Conservation (phyloP, 1,139 yeast species). For the Lodderomyces orthopsilosis region DNA sequence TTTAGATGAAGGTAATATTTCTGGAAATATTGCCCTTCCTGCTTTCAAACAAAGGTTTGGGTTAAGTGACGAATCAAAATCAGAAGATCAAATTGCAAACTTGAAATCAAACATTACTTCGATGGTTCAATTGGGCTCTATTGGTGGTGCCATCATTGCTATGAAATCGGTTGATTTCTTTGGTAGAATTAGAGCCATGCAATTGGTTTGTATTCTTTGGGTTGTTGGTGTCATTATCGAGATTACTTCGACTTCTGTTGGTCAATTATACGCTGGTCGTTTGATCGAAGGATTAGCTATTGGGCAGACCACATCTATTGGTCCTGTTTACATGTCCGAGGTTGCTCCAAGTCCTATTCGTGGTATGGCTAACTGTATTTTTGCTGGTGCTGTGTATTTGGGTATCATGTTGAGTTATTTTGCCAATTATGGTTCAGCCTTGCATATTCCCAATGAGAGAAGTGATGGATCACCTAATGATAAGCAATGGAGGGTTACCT, state of each 20-base stretch:
- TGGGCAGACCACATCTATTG: constrained; percentile 58
- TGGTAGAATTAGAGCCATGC: constrained; percentile 55
- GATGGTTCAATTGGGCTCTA: constrained; percentile 62
- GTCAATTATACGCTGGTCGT: constrained; percentile 55
- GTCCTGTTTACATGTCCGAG: constrained; percentile 50
- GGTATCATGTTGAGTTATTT: constrained; percentile 55
- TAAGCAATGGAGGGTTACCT: constrained; percentile 38
- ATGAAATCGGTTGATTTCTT: constrained; percentile 43
- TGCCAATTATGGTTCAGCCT: constrained; percentile 42
- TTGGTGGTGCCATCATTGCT: constrained; percentile 57
- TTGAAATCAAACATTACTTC: constrained; percentile 54
- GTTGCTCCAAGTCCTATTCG: constrained; percentile 52
- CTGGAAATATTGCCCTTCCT: constrained; percentile 14
- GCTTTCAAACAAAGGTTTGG: constrained; percentile 47
- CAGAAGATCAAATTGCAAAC: constrained; percentile 39
- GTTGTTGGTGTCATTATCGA: constrained; percentile 48
- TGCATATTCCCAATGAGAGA: constrained; percentile 23
- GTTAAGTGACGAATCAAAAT: constrained; percentile 36
- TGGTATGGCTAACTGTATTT: constrained; percentile 49
- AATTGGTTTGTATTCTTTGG: constrained; percentile 44
- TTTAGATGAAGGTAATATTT: constrained; percentile 51
- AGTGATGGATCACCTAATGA: constrained; percentile 16
- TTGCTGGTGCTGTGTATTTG: constrained; percentile 54
- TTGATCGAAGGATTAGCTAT: constrained; percentile 53
- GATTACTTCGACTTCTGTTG: constrained; percentile 39